A percentile compares a stretch with the other conserved stretches of the same genome.
Conservation (phyloP, 163 green algal genomes). For the Chlorella variabilis region DNA sequence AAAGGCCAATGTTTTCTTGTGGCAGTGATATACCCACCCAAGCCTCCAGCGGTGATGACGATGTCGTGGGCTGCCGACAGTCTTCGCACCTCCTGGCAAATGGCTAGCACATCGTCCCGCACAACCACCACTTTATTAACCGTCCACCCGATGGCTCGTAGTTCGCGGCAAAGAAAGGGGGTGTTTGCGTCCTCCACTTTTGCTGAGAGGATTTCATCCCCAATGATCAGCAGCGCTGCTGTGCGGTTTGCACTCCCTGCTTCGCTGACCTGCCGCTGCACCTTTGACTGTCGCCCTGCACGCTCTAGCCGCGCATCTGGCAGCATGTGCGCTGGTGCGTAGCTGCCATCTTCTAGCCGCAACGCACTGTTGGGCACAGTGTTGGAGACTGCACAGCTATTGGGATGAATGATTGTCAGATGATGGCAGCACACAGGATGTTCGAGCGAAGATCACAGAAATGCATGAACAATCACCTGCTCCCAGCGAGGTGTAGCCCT, state of each 20-base stretch:
- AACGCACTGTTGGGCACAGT: constrained; percentile 35
- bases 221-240: constrained; percentile 79
- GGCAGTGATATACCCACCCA: constrained; percentile 56
- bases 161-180: constrained; percentile 73
- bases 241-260: constrained; percentile 2
- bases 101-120: constrained; percentile 49
- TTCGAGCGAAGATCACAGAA: too few relatives aligned
- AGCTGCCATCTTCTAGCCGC: constrained; percentile 72
- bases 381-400: constrained; percentile 16
- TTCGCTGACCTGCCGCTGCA: constrained; percentile 14
- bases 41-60: constrained; percentile 77
- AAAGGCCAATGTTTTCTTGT: too few relatives aligned
- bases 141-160: constrained; percentile 75
- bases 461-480: too few relatives aligned
- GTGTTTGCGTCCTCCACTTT: constrained; percentile 77
- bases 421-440: too few relatives aligned
- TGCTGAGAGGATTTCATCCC: constrained; percentile 84
- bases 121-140: constrained; percentile 48
- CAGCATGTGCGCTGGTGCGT: constrained; percentile 82
- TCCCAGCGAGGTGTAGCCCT: constrained; percentile 88
- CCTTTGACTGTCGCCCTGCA: constrained; percentile 52
- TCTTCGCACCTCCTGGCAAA: constrained; percentile 64
- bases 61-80: constrained; percentile 56
- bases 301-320: constrained; percentile 83
- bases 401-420: too few relatives aligned